Base-by-base conservation (phyloP, 129 eudicot species). In the Ambrosia artemisiifolia region DNA sequence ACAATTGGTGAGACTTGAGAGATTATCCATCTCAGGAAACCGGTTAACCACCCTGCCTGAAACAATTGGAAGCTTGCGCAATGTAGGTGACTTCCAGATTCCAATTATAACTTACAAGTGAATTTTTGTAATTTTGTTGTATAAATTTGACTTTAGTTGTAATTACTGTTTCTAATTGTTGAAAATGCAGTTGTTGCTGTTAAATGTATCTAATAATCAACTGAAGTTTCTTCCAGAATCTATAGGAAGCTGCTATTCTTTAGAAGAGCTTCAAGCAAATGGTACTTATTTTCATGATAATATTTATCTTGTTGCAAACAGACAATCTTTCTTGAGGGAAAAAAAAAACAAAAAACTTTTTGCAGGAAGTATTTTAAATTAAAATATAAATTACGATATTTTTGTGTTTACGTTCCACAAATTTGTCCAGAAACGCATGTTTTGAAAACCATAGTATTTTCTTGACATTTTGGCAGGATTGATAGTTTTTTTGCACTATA, bases 261-360 rank as follows among this genome's bases (percentile, higher is more conserved):
- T 94, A 77, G 98, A 94, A 83, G 98, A 94, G 78, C 74, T 94
- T 71, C 96, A 90, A 88, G 98, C 97, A 35, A 88, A 94, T 79
- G 97, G 98, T 90, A 90, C 36, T 3, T 17, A 14, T 4, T 17
- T n/a, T 48, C 18, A 13, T 48, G 7, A 14, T 48, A 48, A 13
- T 48, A 13, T 48, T 13, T 9, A 4, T 56, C 70, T 19, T 3
- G 7, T 17, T 46, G 59, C 68, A 72, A 63, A 73, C 50, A n/a
- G n/a, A n/a, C 11, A 3, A 33, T 73, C 7, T 12, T 57, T 60
- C 17, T 18, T 47, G 13, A 59, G 32, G 9, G n/a, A 47, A 18
- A 70, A 54, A n/a, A n/a, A n/a, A n/a, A n/a, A n/a, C n/a, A n/a
- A n/a, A n/a, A 71, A 13, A 9, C 46, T 14, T 13, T 12, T 36